A percentile compares a stretch with the other conserved stretches of the same genome.
Conservation (phyloP, 2,329 filamentous ascomycete species). For the Xylaria sp. region DNA sequence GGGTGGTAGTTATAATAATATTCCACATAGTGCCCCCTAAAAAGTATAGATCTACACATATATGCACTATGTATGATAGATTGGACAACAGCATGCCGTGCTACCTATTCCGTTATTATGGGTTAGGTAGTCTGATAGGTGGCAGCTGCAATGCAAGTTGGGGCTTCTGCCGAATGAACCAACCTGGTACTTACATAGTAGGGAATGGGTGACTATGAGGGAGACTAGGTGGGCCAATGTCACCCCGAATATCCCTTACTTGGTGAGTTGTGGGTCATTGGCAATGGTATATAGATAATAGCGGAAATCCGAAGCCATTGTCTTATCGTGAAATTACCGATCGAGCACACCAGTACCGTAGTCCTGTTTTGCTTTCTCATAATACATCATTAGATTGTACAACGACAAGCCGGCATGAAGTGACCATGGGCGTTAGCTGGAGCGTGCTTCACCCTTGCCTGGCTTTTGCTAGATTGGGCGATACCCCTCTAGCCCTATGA, state of each 20-base stretch:
- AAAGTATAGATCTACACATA: neutral
- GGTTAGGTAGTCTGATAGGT: neutral
- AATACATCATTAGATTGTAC: slow-evolving; percentile 3
- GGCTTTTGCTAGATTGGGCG: neutral
- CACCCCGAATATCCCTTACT: neutral
- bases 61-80: neutral
- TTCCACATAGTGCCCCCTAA: neutral
- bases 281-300: neutral
- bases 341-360: neutral
- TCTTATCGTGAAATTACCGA: neutral
- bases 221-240: neutral
- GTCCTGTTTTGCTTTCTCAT: neutral
- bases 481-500: slow-evolving; percentile 3
- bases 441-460: slow-evolving; percentile 1
- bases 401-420: slow-evolving; percentile 2
- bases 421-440: slow-evolving; percentile 5
- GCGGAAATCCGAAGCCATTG: neutral
- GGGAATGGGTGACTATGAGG: neutral
- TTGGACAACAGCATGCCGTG: neutral
- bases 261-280: neutral
- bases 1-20: neutral
- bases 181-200: no score
- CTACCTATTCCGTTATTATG: slow-evolving; percentile 1
- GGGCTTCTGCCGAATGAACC: neutral
- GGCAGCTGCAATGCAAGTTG: neutral